Base-by-base conservation (phyloP, 2,329 filamentous ascomycete genomes). In the Cytospora piceae region DNA sequence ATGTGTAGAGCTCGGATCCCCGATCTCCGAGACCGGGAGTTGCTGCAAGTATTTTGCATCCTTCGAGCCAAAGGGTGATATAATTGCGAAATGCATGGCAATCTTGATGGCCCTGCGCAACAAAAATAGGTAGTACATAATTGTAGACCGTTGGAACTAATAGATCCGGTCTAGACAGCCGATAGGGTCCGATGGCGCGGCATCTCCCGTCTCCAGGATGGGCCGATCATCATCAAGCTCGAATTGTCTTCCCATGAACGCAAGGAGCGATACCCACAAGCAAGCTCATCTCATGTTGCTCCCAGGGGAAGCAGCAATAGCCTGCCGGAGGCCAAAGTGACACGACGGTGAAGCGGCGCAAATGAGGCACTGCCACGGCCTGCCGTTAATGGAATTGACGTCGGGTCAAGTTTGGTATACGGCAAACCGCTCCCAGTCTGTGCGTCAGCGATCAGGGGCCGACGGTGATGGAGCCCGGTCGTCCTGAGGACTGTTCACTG, bases 151-250 rank as follows among this genome's bases (percentile, higher is more conserved):
- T 49, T 49, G 46, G 46, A 14, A 22, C n/a, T 49, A 49, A 49
- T 49, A 66, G 64, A 59, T 64, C 61, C 61, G 39, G 61, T 57
- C 57, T 52, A 58, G 65, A 62, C 42, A 56, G 29, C 34, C 57
- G 56, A 64, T 37, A 64, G 49, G 49, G 52, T 42, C 63, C 53
- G 58, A 42, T 31, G 61, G 54, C 29, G 42, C 63, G 63, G 66
- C 66, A 63, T 67, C 34, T 59, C 37, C 66, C 66, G 63, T 42
- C 27, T 20, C 37, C n/a, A 37, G 61, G 53, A 46, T 29, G 56
- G 22, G 61, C 29, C 60, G 42, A 63, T 52, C 53, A 55, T 22
- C 55, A 29, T 22, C 46, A 49, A 49, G 46, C 12, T 49, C n/a
- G 46, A 7, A 24, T 63, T 63, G 52, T 31, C 51, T 55, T 63